A percentile compares a stretch with the other conserved stretches of the same genome.
Evolutionary conservation across 169 alveolate genomes (phyloP).

Genomic region (Fabrea salina): DNA sequence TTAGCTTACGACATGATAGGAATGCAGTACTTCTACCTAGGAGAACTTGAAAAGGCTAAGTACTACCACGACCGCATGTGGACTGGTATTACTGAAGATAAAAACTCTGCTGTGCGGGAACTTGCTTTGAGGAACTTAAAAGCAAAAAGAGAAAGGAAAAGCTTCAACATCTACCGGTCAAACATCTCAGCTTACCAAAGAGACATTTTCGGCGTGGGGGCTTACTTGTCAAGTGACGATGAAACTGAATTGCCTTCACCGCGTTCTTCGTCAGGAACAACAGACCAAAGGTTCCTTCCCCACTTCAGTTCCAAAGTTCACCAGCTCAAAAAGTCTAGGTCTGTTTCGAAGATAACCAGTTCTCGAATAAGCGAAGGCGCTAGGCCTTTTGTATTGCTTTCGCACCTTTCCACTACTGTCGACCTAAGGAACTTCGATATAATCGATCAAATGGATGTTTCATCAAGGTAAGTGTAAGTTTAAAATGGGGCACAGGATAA

Average conservation of each 20-base stretch:
- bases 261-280: neutral
- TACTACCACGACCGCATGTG: constrained; percentile 61
- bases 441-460: constrained; percentile 10
- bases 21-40: constrained; percentile 62
- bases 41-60: constrained; percentile 62
- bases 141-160: neutral
- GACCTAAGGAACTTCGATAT: neutral
- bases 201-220: neutral
- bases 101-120: constrained; percentile 7
- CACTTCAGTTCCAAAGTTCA: too few species aligned
- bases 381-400: constrained; percentile 7
- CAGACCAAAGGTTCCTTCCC: neutral
- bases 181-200: neutral
- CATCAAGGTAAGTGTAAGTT: too few species aligned
- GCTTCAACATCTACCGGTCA: neutral
- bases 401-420: constrained; percentile 2
- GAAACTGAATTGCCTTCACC: constrained; percentile 24
- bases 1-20: constrained; percentile 65
- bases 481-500: neutral
- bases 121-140: neutral
- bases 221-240: constrained; percentile 14
- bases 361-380: neutral
- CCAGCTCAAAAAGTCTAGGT: too few species aligned
- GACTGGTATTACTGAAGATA: constrained; percentile 44
- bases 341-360: too few species aligned